Percentiles rank a stretch among this genome's conserved stretches.
These are phyloP conservation scores for Aquilaria malaccensis DNA, from an alignment of 345 rosid genomes.

Conservation along the genomic window DNA sequence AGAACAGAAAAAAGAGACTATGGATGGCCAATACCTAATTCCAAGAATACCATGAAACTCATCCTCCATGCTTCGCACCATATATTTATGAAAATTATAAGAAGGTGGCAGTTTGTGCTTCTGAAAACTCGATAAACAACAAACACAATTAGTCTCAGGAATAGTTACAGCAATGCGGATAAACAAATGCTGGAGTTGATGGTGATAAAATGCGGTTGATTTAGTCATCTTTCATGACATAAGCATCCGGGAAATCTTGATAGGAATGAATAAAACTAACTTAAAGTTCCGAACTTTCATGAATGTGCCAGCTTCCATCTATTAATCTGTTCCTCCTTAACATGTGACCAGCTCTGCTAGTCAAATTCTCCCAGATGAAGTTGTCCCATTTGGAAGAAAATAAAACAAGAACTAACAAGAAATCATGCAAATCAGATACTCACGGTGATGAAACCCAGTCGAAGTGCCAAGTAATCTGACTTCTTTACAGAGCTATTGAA, in stretches of 20 bases:
- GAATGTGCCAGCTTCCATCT: no score
- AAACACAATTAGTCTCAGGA: background rate
- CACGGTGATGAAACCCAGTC: conserved; percentile 80
- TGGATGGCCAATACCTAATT: conserved; percentile 46
- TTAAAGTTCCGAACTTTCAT: no score
- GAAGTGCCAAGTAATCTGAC: conserved; percentile 86
- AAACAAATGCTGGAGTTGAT: background rate
- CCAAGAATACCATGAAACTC: conserved; percentile 96
- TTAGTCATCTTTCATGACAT: no score
- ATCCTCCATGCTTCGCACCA: conserved; percentile 98
- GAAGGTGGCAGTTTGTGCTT: conserved; percentile 82
- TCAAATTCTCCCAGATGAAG: no score
- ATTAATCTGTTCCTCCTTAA: no score
- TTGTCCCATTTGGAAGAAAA: background rate
- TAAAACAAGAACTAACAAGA: background rate
- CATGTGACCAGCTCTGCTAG: no score
- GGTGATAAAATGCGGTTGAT: no score
- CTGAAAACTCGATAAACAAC: conserved; percentile 31
- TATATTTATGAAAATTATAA: conserved; percentile 80
- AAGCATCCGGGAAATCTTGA: no score
- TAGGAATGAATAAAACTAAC: no score
- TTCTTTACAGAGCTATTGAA: conserved; percentile 68
- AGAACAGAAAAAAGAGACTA: no score
- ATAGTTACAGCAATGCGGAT: background rate
- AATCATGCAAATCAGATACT: conserved; percentile 24